A percentile compares a stretch with the other conserved stretches of the same genome.
These are phyloP conservation scores for Talaromyces marneffei DNA, from an alignment of 2,329 filamentous ascomycete species.

Conservation along the genomic window DNA sequence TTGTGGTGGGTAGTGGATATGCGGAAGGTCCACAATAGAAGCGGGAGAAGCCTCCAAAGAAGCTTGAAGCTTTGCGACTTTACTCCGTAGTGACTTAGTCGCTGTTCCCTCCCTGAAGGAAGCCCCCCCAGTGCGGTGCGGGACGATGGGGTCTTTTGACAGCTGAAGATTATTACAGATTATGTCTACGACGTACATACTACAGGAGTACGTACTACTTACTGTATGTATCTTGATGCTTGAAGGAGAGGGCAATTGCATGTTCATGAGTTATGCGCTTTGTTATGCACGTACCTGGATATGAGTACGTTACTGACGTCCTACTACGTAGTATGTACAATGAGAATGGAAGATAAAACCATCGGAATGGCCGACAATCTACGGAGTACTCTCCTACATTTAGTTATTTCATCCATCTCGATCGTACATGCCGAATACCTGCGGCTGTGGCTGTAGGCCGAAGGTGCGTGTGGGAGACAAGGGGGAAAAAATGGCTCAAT, in stretches of 20 bases:
- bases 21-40: conserved; percentile 16
- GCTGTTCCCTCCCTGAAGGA: neutral
- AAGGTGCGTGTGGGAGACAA: neutral
- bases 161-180: neutral
- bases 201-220: too few relatives aligned
- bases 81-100: too few relatives aligned
- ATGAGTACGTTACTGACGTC: too few relatives aligned
- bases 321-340: too few relatives aligned
- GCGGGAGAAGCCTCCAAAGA: conserved; percentile 16
- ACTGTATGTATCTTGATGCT: neutral
- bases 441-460: neutral
- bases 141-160: conserved; percentile 11
- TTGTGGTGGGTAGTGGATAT: neutral
- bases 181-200: too few relatives aligned
- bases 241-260: neutral
- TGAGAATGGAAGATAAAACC: neutral
- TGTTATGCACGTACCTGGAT: neutral
- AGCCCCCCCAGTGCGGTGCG: conserved; percentile 13
- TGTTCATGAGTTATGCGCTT: too few relatives aligned
- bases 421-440: neutral
- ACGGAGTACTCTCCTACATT: too few relatives aligned
- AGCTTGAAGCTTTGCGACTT: conserved; percentile 5
- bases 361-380: neutral
- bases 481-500: neutral
- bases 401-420: neutral